Evolutionary conservation across 2,329 filamentous ascomycete genomes (phyloP).

Genomic region (Stachybotrys elegans): DNA sequence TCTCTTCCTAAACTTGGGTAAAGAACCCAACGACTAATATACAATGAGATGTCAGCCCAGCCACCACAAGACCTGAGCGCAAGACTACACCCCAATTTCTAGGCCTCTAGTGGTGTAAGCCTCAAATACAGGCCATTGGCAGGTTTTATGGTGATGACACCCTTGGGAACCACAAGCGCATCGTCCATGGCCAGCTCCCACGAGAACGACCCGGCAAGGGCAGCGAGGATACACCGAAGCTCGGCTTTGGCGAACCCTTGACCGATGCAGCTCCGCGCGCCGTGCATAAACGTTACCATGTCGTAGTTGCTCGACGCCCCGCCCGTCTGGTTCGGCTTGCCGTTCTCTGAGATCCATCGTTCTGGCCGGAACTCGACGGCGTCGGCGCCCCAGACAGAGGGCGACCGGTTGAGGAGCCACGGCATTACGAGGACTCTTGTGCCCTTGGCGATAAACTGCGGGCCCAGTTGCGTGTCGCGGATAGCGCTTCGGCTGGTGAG

Average conservation of each 20-base stretch:
- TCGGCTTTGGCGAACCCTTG: conserved; percentile 68
- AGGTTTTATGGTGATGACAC: conserved; percentile 62
- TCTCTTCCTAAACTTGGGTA: too few species aligned
- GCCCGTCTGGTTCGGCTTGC: conserved; percentile 55
- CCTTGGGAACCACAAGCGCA: conserved; percentile 52
- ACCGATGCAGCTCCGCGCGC: conserved; percentile 78
- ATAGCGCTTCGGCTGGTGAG: conserved; percentile 57
- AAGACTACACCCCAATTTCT: too few species aligned
- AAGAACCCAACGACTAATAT: too few species aligned
- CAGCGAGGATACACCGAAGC: conserved; percentile 67
- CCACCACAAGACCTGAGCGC: too few species aligned
- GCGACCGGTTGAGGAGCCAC: conserved; percentile 58
- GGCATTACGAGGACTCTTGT: conserved; percentile 56
- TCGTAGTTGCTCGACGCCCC: conserved; percentile 65
- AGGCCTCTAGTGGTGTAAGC: conserved; percentile 20
- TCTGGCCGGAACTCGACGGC: conserved; percentile 65
- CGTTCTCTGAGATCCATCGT: conserved; percentile 52
- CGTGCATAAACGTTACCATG: conserved; percentile 76
- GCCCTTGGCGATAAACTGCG: conserved; percentile 58
- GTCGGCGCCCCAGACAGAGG: conserved; percentile 61
- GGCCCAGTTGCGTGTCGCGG: conserved; percentile 50
- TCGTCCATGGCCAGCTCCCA: conserved; percentile 53
- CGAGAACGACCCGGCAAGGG: conserved; percentile 60
- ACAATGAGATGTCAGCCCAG: too few species aligned
- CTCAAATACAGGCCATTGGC: conserved; percentile 60